phyloP scores from a whole-genome alignment of 2,329 filamentous ascomycete species.

The Lasiodiplodia theobromae region DNA sequence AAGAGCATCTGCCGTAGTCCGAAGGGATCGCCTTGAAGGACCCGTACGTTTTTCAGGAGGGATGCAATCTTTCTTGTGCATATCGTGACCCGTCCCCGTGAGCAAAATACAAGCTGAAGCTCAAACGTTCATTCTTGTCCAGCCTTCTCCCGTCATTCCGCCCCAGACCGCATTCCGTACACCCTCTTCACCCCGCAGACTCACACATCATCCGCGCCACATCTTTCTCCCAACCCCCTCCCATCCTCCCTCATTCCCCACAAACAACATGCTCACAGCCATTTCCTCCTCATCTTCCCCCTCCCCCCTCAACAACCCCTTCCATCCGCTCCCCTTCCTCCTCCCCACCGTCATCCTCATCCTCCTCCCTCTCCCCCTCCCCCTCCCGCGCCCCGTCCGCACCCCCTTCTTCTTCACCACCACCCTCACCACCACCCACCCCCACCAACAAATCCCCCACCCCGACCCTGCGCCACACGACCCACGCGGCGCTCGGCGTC shows the following conservation, averaged over 20 bases:
- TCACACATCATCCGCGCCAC: too few relatives aligned
- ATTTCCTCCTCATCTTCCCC: neutral
- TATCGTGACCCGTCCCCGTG: too few relatives aligned
- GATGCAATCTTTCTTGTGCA: too few relatives aligned
- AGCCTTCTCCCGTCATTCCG: too few relatives aligned
- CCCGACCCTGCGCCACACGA: constrained; percentile 56
- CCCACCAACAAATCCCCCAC: constrained; percentile 38
- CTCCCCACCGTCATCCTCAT: neutral
- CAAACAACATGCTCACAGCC: too few relatives aligned
- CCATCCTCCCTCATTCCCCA: neutral
- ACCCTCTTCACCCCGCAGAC: too few relatives aligned
- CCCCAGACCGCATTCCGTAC: too few relatives aligned
- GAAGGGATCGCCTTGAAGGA: neutral
- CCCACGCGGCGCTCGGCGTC: constrained; percentile 62
- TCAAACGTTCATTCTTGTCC: too few relatives aligned
- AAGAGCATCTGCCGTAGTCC: neutral
- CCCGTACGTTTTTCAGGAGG: neutral
- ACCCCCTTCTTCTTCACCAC: neutral
- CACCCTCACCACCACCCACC: neutral
- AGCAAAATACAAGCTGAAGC: too few relatives aligned
- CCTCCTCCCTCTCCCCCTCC: neutral
- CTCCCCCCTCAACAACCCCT: neutral
- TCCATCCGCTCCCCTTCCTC: neutral
- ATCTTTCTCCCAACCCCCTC: too few relatives aligned
- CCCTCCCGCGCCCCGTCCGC: neutral